Evolutionary conservation across 768 basidiomycete genomes (phyloP), one percentile per base, ranked within the genome.

Genomic region (Tremella mesenterica): DNA sequence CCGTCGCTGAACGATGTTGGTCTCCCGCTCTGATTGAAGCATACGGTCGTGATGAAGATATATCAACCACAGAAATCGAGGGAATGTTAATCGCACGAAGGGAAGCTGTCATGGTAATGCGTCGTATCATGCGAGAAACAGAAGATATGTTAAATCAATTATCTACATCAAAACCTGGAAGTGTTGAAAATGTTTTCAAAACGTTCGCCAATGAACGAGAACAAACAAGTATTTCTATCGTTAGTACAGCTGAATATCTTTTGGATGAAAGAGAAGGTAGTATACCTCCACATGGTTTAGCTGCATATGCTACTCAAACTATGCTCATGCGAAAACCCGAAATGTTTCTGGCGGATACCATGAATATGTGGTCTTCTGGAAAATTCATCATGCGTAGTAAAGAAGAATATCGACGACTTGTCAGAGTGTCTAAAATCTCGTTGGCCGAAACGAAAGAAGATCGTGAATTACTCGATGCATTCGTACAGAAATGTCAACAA

Each of bases 21-120:
- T 58, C 53, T 1, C 53, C 57, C 8, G 57, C 60, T 9, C 30
- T 62, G 1, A 43, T 67, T 3, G 48, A 56, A 38, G 9, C 44
- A 20, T 61, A 56, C 54, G 48, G 59, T 0, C 44, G 41, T n/a
- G 57, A 53, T 12, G 55, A 48, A 26, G 47, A 49, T 20, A 12
- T 30, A 8, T 16, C 43, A 6, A 48, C 26, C 3, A 5, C 26
- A 39, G 48, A 56, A 51, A 27, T 27, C 12, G 55, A 36, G 23
- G 56, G 53, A 16, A 64, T 84, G 54, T 69, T 79, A 44, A 73
- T 75, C 25, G 86, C 88, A 2, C 79, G 89, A 2, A 77, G 86
- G 3, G 77, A 81, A 49, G 78, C 84, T 18, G 76, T 87, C 23
- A 80, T 77, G 61, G 76, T 74, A n/a, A 62, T 89, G 20, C 80